These are phyloP conservation scores for Claviceps cyperi DNA, from an alignment of 2,329 filamentous ascomycete genomes.

Conservation along the genomic window DNA sequence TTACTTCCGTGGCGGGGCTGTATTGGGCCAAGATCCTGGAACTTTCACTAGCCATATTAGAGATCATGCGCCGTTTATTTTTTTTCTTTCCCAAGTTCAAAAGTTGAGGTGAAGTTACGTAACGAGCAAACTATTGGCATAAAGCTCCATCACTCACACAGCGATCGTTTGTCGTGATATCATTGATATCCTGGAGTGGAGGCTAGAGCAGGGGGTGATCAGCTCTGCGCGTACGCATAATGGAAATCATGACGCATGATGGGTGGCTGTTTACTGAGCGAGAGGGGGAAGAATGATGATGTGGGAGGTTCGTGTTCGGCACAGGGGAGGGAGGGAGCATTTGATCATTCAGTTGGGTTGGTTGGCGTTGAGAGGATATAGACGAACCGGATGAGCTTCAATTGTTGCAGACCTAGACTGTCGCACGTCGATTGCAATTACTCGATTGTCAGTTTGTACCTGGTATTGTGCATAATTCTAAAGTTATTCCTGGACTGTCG, in stretches of 20 bases:
- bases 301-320: conserved; percentile 4
- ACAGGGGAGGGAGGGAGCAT: conserved; percentile 6
- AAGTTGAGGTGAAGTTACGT: conserved; percentile 6
- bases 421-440: conserved; percentile 7
- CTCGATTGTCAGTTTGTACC: neutral
- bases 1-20: neutral
- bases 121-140: conserved; percentile 4
- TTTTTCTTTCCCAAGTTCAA: neutral
- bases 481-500: neutral
- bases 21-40: neutral
- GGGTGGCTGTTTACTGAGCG: conserved; percentile 2
- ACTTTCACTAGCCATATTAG: neutral
- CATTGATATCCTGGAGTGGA: conserved; percentile 9
- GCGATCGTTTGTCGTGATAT: conserved; percentile 7
- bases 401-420: conserved; percentile 11
- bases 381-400: conserved; percentile 24
- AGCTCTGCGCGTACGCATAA: conserved; percentile 1
- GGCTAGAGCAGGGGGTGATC: neutral
- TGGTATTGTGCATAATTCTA: neutral
- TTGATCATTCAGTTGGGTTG: conserved; percentile 20
- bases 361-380: conserved; percentile 25
- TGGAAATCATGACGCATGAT: conserved; percentile 6
- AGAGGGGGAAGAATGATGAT: neutral
- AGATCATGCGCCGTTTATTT: conserved; percentile 8
- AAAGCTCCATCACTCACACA: conserved; percentile 4